Percentiles rank a stretch among this genome's conserved stretches.
Evolutionary conservation across 192 early-diverging fungal genomes (phyloP).

Genomic region (Lobosporangium transversale): DNA sequence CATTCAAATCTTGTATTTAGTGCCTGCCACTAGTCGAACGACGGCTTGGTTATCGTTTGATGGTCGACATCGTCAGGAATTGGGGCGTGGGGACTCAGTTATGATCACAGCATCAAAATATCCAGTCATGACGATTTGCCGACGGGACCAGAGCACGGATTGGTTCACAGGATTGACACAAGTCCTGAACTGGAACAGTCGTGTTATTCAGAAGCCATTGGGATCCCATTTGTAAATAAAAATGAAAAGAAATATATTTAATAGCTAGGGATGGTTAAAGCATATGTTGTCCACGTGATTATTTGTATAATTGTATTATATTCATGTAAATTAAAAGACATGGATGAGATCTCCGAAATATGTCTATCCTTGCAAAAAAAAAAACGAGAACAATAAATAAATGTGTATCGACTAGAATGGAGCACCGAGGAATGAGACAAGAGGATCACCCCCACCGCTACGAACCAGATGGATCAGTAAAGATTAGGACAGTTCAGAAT

Average conservation of each 20-base stretch:
- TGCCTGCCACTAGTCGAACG: constrained; percentile 57
- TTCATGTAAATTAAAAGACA: too few species aligned
- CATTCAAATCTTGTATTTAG: constrained; percentile 7
- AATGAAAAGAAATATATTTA: not conserved
- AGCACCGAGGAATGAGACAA: not conserved
- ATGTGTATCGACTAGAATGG: too few species aligned
- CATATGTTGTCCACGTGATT: not conserved
- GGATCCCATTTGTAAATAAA: constrained; percentile 33
- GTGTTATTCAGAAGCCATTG: constrained; percentile 84
- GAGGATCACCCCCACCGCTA: not conserved
- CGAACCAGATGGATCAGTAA: not conserved
- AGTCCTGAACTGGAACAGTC: constrained; percentile 92
- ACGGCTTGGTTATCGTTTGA: constrained; percentile 95
- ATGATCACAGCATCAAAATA: constrained; percentile 84
- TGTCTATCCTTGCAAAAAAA: too few species aligned
- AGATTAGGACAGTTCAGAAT: constrained; percentile 12
- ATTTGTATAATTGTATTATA: not conserved
- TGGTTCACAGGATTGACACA: constrained; percentile 88
- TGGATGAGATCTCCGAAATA: too few species aligned
- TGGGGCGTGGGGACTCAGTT: constrained; percentile 81
- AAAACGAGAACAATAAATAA: too few species aligned
- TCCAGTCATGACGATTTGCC: constrained; percentile 87
- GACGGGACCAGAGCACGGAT: constrained; percentile 74
- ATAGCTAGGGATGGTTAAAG: not conserved
- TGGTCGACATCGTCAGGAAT: constrained; percentile 87